Conservation (phyloP, 23 red algal genomes). For the Porphyridium purpureum region DNA sequence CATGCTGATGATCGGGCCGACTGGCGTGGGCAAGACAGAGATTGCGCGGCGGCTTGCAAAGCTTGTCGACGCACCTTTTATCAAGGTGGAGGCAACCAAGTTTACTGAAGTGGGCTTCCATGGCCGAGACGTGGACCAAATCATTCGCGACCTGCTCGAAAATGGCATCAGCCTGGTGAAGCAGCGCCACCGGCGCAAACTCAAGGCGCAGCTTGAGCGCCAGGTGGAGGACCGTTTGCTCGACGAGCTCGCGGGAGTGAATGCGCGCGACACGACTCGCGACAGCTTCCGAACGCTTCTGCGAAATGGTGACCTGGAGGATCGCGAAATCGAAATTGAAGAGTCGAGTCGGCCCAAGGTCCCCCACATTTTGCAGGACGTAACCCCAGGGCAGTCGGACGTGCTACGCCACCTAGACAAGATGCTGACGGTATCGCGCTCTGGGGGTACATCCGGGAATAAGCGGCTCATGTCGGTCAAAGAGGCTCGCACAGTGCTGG, state of each 20-base stretch:
- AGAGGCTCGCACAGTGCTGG: slow-evolving; percentile 66
- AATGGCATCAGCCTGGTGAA: slow-evolving; percentile 57
- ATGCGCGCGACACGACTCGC: slow-evolving; percentile 20
- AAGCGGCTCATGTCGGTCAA: too few relatives aligned
- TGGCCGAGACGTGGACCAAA: slow-evolving; percentile 73
- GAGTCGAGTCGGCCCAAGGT: too few relatives aligned
- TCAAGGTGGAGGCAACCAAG: slow-evolving; percentile 85
- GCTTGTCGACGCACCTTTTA: slow-evolving; percentile 82
- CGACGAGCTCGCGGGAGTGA: slow-evolving; percentile 58
- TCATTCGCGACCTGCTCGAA: slow-evolving; percentile 70
- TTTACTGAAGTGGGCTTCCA: slow-evolving; percentile 91
- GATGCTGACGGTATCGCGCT: slow-evolving; percentile 45
- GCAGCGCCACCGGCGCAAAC: slow-evolving; percentile 21
- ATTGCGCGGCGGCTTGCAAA: slow-evolving; percentile 75
- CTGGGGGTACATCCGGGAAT: too few relatives aligned
- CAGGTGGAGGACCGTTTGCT: slow-evolving; percentile 72
- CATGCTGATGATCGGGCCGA: slow-evolving; percentile 58
- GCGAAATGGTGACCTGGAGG: slow-evolving; percentile 56
- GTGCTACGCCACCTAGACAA: slow-evolving; percentile 34
- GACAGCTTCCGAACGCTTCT: slow-evolving; percentile 48
- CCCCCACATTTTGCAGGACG: neutral
- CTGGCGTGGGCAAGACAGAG: slow-evolving; percentile 83
- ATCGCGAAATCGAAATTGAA: slow-evolving; percentile 79
- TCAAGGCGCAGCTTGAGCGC: slow-evolving; percentile 23
- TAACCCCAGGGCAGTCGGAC: too few relatives aligned